phyloP scores from a whole-genome alignment of 805 yeast species.

The Kodamaea sagamina region DNA sequence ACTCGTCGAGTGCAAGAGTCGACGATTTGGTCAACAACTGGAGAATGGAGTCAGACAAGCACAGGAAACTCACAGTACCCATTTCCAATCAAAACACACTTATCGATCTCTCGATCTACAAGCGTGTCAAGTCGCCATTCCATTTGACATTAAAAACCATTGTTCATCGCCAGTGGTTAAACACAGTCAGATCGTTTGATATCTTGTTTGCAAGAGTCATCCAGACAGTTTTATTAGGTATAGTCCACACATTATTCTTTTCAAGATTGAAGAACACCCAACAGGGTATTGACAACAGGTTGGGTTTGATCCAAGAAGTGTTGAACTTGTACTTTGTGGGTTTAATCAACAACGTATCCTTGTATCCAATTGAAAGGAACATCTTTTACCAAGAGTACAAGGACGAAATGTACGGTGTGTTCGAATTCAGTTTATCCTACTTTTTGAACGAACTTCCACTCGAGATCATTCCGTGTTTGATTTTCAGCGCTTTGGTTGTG shows the following conservation, averaged over 20 bases:
- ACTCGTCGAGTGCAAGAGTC: slow-evolving; percentile 24
- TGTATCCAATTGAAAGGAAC: slow-evolving; percentile 72
- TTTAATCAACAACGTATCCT: slow-evolving; percentile 71
- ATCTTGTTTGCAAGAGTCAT: slow-evolving; percentile 62
- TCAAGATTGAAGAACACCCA: slow-evolving; percentile 38
- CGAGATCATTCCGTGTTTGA: slow-evolving; percentile 57
- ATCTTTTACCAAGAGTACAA: slow-evolving; percentile 77
- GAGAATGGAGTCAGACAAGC: slow-evolving; percentile 17
- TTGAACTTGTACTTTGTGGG: slow-evolving; percentile 77
- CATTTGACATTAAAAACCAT: slow-evolving; percentile 32
- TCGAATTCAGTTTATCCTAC: slow-evolving; percentile 64
- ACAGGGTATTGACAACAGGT: slow-evolving; percentile 61
- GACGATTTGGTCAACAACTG: slow-evolving; percentile 30
- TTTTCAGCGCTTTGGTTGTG: slow-evolving; percentile 63
- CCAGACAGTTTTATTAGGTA: slow-evolving; percentile 64
- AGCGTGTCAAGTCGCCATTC: slow-evolving; percentile 27
- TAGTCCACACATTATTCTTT: slow-evolving; percentile 67
- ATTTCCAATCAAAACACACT: slow-evolving; percentile 17
- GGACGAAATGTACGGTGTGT: slow-evolving; percentile 68
- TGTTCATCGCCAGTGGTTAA: slow-evolving; percentile 34
- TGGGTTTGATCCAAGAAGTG: slow-evolving; percentile 77
- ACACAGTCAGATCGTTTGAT: slow-evolving; percentile 46
- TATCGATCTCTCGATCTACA: slow-evolving; percentile 47
- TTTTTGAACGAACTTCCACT: slow-evolving; percentile 65
- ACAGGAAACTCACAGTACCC: slow-evolving; percentile 16